These are phyloP conservation scores for Populus euphratica DNA, from an alignment of 345 rosid genomes.

Conservation along the genomic window DNA sequence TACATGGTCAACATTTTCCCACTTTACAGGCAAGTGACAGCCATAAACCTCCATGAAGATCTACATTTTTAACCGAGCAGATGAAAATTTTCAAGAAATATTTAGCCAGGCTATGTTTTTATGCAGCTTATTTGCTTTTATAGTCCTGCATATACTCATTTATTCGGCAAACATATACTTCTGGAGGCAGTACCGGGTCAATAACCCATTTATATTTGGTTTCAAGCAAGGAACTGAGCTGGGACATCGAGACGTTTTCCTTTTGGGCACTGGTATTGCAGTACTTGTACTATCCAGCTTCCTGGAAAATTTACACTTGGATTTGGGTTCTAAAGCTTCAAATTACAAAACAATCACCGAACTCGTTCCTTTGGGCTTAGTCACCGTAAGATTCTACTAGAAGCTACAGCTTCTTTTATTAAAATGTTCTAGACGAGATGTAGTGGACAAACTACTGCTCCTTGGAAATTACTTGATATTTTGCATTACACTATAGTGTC, in stretches of 20 bases:
- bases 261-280: conserved; percentile 57
- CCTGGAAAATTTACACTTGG: conserved; percentile 54
- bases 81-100: not conserved
- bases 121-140: conserved; percentile 64
- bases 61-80: too few relatives aligned
- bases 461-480: too few relatives aligned
- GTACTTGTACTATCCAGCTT: conserved; percentile 53
- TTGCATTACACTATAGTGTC: too few relatives aligned
- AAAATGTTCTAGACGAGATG: not conserved
- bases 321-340: conserved; percentile 37
- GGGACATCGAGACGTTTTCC: conserved; percentile 59
- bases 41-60: not conserved
- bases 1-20: conserved; percentile 70
- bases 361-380: conserved; percentile 54
- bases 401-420: conserved; percentile 1
- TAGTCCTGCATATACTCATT: conserved; percentile 58
- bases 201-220: conserved; percentile 68
- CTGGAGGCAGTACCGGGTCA: conserved; percentile 63
- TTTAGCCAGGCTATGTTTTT: not conserved
- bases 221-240: conserved; percentile 69
- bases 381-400: conserved; percentile 40
- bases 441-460: not conserved
- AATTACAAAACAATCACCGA: conserved; percentile 42
- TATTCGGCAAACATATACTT: conserved; percentile 59
- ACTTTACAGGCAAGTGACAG: conserved; percentile 53